These are phyloP conservation scores for Quercus wislizeni DNA, from an alignment of 306 rosid genomes.

Conservation along the genomic window DNA sequence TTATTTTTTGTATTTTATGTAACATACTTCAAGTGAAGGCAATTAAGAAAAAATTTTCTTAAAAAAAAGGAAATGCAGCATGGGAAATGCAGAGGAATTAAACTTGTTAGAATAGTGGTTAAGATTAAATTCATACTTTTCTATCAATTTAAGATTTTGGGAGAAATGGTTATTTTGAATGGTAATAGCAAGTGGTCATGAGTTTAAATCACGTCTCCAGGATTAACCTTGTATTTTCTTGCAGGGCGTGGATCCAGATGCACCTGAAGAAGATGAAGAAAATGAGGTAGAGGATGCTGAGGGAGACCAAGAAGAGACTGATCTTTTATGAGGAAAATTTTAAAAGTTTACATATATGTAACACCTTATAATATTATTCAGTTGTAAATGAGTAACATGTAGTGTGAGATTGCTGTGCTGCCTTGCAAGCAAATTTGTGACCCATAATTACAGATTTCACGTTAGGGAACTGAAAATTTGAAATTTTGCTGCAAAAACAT, in stretches of 20 bases:
- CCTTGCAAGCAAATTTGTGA: background rate
- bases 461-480: background rate
- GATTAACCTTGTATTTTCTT: slow-evolving; percentile 22
- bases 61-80: background rate
- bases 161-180: no score
- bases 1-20: background rate
- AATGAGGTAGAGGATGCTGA: slow-evolving; percentile 94
- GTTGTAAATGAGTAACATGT: background rate
- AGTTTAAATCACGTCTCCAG: background rate
- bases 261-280: slow-evolving; percentile 97
- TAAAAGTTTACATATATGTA: background rate
- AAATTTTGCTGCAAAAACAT: background rate
- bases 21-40: background rate
- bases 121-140: no score
- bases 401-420: background rate
- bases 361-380: background rate
- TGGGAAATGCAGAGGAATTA: background rate
- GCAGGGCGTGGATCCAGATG: slow-evolving; percentile 97
- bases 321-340: slow-evolving; percentile 54
- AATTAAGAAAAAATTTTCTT: background rate
- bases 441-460: background rate
- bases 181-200: no score
- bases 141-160: no score
- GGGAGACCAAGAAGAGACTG: slow-evolving; percentile 93
- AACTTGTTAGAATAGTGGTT: background rate